phyloP scores from a whole-genome alignment of 441 rosid genomes.

The Pelargonium cotyledonis region DNA sequence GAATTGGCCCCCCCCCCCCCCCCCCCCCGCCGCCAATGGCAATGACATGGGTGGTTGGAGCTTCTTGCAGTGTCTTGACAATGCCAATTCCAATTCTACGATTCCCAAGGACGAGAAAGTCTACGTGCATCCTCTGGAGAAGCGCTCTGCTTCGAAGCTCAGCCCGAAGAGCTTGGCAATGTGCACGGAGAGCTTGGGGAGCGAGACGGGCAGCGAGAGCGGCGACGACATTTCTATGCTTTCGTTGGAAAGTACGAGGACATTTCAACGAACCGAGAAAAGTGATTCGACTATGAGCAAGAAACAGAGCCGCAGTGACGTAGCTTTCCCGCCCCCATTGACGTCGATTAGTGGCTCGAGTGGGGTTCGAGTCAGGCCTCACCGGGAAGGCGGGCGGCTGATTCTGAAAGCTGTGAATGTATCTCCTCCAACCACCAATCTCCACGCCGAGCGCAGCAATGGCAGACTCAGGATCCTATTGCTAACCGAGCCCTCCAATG shows the following conservation, averaged over 20 bases:
- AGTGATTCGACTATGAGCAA: neutral
- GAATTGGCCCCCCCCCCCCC: too few species aligned
- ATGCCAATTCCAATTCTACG: constrained; percentile 16
- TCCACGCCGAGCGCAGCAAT: constrained; percentile 43
- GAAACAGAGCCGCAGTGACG: constrained; percentile 20
- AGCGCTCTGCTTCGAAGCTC: constrained; percentile 4
- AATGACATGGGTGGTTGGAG: constrained; percentile 37
- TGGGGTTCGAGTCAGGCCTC: constrained; percentile 34
- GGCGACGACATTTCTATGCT: constrained; percentile 5
- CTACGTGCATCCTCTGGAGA: constrained; percentile 30
- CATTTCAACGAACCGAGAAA: constrained; percentile 7
- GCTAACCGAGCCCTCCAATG: neutral
- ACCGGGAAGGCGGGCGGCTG: constrained; percentile 53
- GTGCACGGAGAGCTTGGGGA: constrained; percentile 23
- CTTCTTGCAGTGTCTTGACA: constrained; percentile 33
- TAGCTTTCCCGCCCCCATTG: constrained; percentile 58
- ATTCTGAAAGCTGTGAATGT: constrained; percentile 42
- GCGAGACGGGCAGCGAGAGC: constrained; percentile 18
- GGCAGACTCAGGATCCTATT: constrained; percentile 52
- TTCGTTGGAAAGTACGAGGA: constrained; percentile 14
- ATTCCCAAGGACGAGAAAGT: constrained; percentile 14
- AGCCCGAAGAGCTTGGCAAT: constrained; percentile 19
- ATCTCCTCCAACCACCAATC: constrained; percentile 21
- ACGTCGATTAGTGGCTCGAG: constrained; percentile 37
- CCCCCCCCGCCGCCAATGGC: neutral